phyloP scores from a whole-genome alignment of 2,329 filamentous ascomycete genomes.

The Phialophora tarda region DNA sequence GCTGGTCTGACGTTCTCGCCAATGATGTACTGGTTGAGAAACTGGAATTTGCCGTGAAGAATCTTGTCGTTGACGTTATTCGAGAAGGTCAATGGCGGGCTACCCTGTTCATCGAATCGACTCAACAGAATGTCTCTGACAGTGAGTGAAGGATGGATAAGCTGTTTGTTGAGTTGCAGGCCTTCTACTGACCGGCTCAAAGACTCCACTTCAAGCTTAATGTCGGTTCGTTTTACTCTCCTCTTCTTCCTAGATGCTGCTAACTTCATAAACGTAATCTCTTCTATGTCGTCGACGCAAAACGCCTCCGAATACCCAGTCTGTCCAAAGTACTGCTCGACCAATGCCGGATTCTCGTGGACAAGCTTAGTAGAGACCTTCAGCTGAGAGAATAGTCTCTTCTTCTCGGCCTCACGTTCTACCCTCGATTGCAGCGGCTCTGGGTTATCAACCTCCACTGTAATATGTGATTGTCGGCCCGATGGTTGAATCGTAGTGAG shows the following conservation, averaged over 20 bases:
- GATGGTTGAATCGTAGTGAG: not conserved
- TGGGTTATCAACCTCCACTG: slow-evolving; percentile 6
- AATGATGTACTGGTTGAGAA: slow-evolving; percentile 36
- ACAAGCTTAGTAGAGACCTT: slow-evolving; percentile 23
- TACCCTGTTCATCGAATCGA: slow-evolving; percentile 32
- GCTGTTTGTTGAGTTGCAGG: slow-evolving; percentile 2
- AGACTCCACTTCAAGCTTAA: slow-evolving; percentile 19
- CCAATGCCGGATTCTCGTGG: slow-evolving; percentile 23
- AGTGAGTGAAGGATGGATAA: slow-evolving; percentile 31
- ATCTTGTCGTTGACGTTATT: slow-evolving; percentile 35
- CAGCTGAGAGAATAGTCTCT: slow-evolving; percentile 25
- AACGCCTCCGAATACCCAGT: slow-evolving; percentile 31
- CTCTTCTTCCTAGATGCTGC: slow-evolving; percentile 34
- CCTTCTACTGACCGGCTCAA: slow-evolving; percentile 5
- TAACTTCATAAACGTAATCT: slow-evolving; percentile 12
- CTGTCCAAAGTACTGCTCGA: slow-evolving; percentile 28
- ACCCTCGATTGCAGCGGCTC: slow-evolving; percentile 4
- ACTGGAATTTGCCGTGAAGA: slow-evolving; percentile 40
- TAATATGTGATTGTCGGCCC: slow-evolving; percentile 15
- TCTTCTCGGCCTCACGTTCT: slow-evolving; percentile 16
- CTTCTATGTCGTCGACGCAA: slow-evolving; percentile 18
- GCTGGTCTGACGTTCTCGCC: slow-evolving; percentile 28
- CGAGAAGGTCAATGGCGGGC: slow-evolving; percentile 35
- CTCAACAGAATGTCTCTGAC: slow-evolving; percentile 29
- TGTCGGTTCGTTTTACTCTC: slow-evolving; percentile 12